Conservation (phyloP, 116 monocot species). For the Trichopus zeylanicus region DNA sequence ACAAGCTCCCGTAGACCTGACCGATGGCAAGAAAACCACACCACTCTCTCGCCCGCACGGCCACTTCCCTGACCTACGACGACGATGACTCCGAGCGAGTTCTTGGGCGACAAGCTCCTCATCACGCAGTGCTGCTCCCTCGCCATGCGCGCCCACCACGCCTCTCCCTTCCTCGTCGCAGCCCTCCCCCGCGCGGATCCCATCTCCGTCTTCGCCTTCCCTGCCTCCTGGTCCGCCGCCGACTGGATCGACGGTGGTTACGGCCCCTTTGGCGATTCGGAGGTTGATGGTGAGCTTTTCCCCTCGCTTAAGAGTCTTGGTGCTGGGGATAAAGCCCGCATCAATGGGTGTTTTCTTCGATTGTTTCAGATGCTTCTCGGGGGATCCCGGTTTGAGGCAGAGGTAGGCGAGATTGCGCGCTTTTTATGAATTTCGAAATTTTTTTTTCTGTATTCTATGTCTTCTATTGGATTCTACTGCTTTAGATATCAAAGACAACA, state of each 20-base stretch:
- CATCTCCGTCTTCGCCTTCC: constrained; percentile 31
- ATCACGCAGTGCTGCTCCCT: constrained; percentile 16
- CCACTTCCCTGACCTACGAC: too few species aligned
- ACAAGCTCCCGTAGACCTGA: too few species aligned
- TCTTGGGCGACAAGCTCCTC: constrained; percentile 10
- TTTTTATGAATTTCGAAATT: too few species aligned
- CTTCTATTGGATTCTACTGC: background rate
- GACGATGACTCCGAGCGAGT: too few species aligned
- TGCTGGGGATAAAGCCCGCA: constrained; percentile 12
- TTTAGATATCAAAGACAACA: too few species aligned
- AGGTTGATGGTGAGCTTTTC: constrained; percentile 31
- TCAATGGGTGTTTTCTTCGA: constrained; percentile 29
- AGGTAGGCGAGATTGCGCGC: constrained; percentile 21
- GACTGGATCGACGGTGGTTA: constrained; percentile 21
- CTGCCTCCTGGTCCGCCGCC: constrained; percentile 33
- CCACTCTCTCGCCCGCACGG: too few species aligned
- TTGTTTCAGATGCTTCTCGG: constrained; percentile 28
- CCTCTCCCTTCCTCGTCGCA: constrained; percentile 16
- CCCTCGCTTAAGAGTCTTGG: constrained; percentile 43
- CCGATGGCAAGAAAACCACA: too few species aligned
- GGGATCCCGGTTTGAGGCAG: constrained; percentile 15
- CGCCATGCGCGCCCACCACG: constrained; percentile 8
- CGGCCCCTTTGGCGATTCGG: constrained; percentile 27
- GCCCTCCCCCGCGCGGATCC: constrained; percentile 12
- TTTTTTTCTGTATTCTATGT: background rate